Evolutionary conservation across 225 moss, liverwort and hornwort genomes (phyloP), one percentile per base, ranked within the genome.

Genomic region (Asterella californica): DNA sequence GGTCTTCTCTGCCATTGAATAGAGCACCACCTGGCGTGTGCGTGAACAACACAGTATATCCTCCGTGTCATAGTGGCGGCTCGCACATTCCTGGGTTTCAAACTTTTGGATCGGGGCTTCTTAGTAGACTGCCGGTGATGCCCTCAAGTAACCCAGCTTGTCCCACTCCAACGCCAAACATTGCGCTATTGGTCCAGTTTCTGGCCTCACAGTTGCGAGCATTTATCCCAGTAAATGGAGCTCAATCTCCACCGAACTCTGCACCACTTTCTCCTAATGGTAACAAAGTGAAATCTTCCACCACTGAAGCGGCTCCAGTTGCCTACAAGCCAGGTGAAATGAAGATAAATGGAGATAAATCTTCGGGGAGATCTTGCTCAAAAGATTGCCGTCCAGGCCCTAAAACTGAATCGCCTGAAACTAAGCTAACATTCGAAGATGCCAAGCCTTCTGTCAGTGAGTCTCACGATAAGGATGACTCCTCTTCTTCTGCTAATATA

Each of bases 121-220:
- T 92, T 17, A 89, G 88, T 62, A 90, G 87, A 46, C 59, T 93
- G 73, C 95, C 93, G 0, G 79, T 83, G 80, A 54, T 90, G 67
- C 88, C 94, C 0, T 76, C 90, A 42, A 87, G 82, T 76, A 84
- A 77, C 36, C 57, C 86, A 25, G 84, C 79, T 75, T 88, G 87
- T 29, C 73, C 89, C 1, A 86, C 89, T 2, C 82, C 90, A 19
- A 83, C 87, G 17, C 85, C 88, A 55, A 96, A 90, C 45, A 88
- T 96, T 6, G 92, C 96, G 9, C 82, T 94, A 49, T 83, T 96
- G 19, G 92, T 94, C 9, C 92, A 91, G 63, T 94, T 96, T 36
- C 83, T 96, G 37, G 92, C 94, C 48, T 92, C 94, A 27, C 94
- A 96, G 15, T 74, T 96, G 72, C 80, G 88, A 15, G 91, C 96